Percentiles rank a stretch among this genome's conserved stretches.
Evolutionary conservation across 805 yeast species (phyloP).

Genomic region (Kazachstania bromeliacearum): DNA sequence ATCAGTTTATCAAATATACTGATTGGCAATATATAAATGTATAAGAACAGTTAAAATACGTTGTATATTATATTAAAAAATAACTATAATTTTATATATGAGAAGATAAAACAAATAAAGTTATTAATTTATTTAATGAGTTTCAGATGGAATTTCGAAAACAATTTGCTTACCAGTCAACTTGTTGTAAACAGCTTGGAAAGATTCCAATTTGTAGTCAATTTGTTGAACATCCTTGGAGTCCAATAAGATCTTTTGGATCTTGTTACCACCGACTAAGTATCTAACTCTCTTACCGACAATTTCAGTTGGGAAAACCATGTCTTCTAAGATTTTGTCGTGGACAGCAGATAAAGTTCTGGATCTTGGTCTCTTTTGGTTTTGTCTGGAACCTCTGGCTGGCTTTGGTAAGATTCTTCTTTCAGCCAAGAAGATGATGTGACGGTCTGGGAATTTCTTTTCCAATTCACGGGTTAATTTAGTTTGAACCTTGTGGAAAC

Average conservation of each 20-base stretch:
- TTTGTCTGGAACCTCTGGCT: constrained; percentile 86
- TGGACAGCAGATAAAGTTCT: constrained; percentile 98
- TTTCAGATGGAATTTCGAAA: constrained; percentile 73
- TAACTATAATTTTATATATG: constrained; percentile 9
- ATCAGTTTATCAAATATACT: not conserved
- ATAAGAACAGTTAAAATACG: constrained; percentile 1
- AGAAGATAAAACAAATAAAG: constrained; percentile 6
- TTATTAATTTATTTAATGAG: constrained; percentile 22
- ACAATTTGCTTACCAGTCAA: constrained; percentile 99
- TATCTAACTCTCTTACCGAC: constrained; percentile 98
- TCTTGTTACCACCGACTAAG: constrained; percentile 97
- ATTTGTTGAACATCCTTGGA: constrained; percentile 94
- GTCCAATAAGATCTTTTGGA: constrained; percentile 95
- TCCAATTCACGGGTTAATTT: constrained; percentile 98
- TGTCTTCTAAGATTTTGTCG: constrained; percentile 96
- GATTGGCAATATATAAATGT: not conserved
- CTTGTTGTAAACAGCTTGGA: constrained; percentile 97
- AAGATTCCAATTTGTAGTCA: constrained; percentile 98
- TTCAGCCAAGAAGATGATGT: constrained; percentile 98
- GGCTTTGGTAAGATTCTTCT: constrained; percentile 99
- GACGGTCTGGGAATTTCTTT: constrained; percentile 99
- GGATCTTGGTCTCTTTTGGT: constrained; percentile 99
- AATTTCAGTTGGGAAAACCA: constrained; percentile 99
- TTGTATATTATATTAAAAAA: constrained; percentile 3
- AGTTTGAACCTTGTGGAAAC: constrained; percentile 95